Base-by-base conservation (phyloP, 164 flowering plant species). In the Vitis rupestris region DNA sequence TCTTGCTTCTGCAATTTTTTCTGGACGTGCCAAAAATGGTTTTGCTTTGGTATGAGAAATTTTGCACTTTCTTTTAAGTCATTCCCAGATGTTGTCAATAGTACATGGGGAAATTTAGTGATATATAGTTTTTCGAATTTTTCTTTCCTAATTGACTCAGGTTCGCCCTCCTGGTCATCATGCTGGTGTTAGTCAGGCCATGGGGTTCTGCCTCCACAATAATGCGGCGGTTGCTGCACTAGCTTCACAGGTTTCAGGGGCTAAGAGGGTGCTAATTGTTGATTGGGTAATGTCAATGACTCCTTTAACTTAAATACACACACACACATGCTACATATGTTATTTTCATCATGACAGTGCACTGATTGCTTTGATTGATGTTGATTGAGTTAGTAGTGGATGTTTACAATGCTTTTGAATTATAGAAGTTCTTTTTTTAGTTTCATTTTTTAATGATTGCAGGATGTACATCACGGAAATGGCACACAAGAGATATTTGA, bases 391-490 rank as follows among this genome's bases (percentile, higher is more conserved):
- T 37, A 2, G 44, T 37, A 37, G 5, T 37, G 44, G 66, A 5
- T 50, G 17, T 4, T 3, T 50, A 9, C 10, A n/a, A 50, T 37
- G 50, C 16, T 54, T 56, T 56, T 3, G 30, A 51, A 52, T 9
- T 31, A 19, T 47, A 67, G 44, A 37, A 57, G 63, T 14, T 58
- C 30, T 12, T 29, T 8, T 27, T 15, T 15, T 27, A 17, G 8
- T 27, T 27, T 29, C 8, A 44, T 9, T 56, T 16, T 51, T 17
- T 29, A 50, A 9, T 8, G 13, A 6, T 75, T 70, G 66, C 82
- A 93, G 99, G 99, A 95, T 85, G 99, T 95, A 50, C 99, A 95
- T 76, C 99, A 95, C 82, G 99, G 99, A 64, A 95, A 95, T 82
- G 99, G 99, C 29, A 95, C 99, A 16, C 99, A 95, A 81, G 99